Evolutionary conservation across 1,284 basidiomycete genomes (phyloP).

Genomic region (Heterobasidion occidentale): DNA sequence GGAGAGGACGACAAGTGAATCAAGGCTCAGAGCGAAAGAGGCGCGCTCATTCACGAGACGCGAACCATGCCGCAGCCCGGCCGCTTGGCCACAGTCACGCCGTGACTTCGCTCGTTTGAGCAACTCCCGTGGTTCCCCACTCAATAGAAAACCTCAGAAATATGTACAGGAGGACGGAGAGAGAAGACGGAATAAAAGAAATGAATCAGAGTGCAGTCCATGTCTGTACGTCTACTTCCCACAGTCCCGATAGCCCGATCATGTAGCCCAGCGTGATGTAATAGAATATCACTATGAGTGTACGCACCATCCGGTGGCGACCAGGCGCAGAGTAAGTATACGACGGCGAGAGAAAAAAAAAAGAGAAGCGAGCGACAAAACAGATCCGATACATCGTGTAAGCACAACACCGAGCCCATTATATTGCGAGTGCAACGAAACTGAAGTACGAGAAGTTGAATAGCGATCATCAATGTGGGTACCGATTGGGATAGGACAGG

Average conservation of each 20-base stretch:
- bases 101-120: neutral
- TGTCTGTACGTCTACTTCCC: too few species aligned
- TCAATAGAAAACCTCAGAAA: too few species aligned
- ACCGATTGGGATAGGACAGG: neutral
- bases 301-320: too few species aligned
- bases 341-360: neutral
- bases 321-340: too few species aligned
- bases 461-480: neutral
- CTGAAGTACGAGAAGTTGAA: neutral
- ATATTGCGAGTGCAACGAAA: neutral
- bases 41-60: neutral
- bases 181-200: too few species aligned
- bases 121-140: too few species aligned
- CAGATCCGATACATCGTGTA: too few species aligned
- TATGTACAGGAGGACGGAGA: too few species aligned
- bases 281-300: too few species aligned
- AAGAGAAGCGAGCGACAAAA: neutral
- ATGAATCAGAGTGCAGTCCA: too few species aligned
- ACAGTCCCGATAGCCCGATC: too few species aligned
- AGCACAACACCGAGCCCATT: neutral
- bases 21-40: neutral
- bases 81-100: neutral
- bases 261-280: too few species aligned
- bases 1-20: neutral
- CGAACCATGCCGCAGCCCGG: neutral